phyloP scores from a whole-genome alignment of 306 rosid genomes.

The Trichosanthes cucumerina region DNA sequence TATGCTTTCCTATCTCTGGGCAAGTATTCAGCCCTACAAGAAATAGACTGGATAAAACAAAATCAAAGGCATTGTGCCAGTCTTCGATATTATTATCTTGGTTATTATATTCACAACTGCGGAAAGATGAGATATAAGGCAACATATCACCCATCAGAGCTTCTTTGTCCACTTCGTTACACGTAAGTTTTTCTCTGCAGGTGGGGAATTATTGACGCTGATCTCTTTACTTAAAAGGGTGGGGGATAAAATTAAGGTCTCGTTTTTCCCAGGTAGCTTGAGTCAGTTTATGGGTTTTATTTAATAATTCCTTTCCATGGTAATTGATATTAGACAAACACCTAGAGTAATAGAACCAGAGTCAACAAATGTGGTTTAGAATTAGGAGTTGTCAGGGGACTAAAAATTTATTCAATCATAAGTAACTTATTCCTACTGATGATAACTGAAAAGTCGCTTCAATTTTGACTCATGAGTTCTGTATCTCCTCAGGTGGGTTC shows the following conservation, averaged over 20 bases:
- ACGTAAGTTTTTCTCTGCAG: constrained; percentile 46
- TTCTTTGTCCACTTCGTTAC: constrained; percentile 86
- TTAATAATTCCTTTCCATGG: background rate
- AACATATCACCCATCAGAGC: constrained; percentile 75
- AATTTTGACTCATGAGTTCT: background rate
- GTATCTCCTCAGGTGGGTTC: constrained; percentile 63
- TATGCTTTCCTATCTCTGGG: constrained; percentile 89
- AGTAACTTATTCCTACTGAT: background rate
- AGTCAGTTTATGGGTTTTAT: background rate
- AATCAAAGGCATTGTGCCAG: constrained; percentile 63
- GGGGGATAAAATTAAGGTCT: background rate
- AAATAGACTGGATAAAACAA: constrained; percentile 82
- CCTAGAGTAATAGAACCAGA: background rate
- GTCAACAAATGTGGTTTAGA: background rate
- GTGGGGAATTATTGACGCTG: background rate
- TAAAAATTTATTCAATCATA: background rate
- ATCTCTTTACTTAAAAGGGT: background rate
- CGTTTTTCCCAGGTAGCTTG: background rate
- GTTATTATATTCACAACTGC: constrained; percentile 90
- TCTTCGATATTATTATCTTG: constrained; percentile 86
- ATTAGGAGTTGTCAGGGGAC: background rate
- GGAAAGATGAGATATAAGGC: constrained; percentile 97
- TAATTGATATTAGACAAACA: background rate
- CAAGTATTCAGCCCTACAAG: constrained; percentile 86
- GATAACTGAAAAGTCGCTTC: background rate